Evolutionary conservation across 805 yeast species (phyloP).

Genomic region (Yamadazyma insecticola): DNA sequence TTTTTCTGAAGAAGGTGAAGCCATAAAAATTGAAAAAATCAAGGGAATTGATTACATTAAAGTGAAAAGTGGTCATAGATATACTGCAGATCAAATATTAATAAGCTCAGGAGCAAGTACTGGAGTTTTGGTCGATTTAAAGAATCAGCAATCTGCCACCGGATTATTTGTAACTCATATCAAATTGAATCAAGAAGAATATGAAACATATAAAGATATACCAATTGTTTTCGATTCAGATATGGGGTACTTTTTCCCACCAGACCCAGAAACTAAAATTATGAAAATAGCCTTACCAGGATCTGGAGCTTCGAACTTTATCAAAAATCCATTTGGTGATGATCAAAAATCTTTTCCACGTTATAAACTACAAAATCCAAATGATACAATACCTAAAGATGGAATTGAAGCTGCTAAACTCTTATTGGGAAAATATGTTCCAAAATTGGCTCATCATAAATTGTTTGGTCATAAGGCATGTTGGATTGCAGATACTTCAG

Average conservation of each 20-base stretch:
- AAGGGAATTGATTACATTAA: conserved; percentile 14
- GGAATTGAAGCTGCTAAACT: conserved; percentile 21
- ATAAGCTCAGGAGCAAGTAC: conserved; percentile 36
- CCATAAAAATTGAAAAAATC: conserved; percentile 4
- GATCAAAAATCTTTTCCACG: conserved; percentile 28
- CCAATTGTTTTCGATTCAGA: conserved; percentile 42
- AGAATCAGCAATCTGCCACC: conserved; percentile 28
- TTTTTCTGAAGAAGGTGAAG: conserved; percentile 12
- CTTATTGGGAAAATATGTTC: conserved; percentile 28
- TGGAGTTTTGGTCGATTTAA: conserved; percentile 23
- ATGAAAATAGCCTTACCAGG: conserved; percentile 33
- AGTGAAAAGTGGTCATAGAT: conserved; percentile 19
- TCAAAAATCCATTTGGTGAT: conserved; percentile 9
- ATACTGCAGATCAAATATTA: conserved; percentile 29
- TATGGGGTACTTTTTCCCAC: conserved; percentile 45
- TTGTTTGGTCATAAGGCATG: conserved; percentile 14
- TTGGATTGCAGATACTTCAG: conserved; percentile 33
- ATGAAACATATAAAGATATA: conserved; percentile 25
- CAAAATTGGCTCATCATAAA: conserved; percentile 31
- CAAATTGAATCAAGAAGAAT: conserved; percentile 30
- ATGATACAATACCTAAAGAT: conserved; percentile 29
- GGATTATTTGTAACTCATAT: conserved; percentile 36
- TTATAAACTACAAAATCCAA: conserved; percentile 20
- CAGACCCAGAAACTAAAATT: conserved; percentile 31
- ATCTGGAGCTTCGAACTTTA: conserved; percentile 20